These are phyloP conservation scores for Dactylella cylindrospora DNA, from an alignment of 2,329 filamentous ascomycete genomes.

Conservation along the genomic window DNA sequence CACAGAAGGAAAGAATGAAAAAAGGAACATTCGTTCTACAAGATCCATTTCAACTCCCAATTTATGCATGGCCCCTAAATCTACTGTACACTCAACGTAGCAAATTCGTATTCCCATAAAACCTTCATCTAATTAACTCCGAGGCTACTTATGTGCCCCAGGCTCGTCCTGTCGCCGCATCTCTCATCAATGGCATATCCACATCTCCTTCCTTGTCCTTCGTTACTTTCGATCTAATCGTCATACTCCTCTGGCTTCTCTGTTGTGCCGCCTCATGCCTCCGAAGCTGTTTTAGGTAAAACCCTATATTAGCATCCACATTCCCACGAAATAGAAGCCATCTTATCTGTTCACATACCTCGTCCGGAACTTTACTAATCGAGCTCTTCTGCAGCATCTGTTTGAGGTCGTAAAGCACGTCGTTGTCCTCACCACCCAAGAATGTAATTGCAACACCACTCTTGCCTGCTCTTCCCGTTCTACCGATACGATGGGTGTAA, in stretches of 20 bases:
- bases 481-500: slow-evolving; percentile 94
- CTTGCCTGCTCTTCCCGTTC: slow-evolving; percentile 96
- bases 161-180: slow-evolving; percentile 32
- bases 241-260: slow-evolving; percentile 60
- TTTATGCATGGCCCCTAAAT: too few relatives aligned
- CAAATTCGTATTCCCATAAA: too few relatives aligned
- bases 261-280: slow-evolving; percentile 91
- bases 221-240: slow-evolving; percentile 19
- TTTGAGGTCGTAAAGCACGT: slow-evolving; percentile 90
- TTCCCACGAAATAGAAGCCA: not conserved
- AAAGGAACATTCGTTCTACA: too few relatives aligned
- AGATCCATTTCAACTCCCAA: too few relatives aligned
- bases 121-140: too few relatives aligned
- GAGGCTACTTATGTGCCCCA: slow-evolving; percentile 26
- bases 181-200: slow-evolving; percentile 43
- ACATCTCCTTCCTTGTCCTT: slow-evolving; percentile 42
- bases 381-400: slow-evolving; percentile 92
- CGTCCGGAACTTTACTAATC: slow-evolving; percentile 87
- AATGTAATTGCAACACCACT: slow-evolving; percentile 95
- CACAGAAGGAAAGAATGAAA: too few relatives aligned
- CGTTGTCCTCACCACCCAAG: slow-evolving; percentile 82
- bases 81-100: too few relatives aligned
- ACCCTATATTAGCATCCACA: not conserved
- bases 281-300: slow-evolving; percentile 52
- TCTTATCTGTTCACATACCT: slow-evolving; percentile 41